Conservation (phyloP, 208 protist species). For the Trypanosomatidae sp. region DNA sequence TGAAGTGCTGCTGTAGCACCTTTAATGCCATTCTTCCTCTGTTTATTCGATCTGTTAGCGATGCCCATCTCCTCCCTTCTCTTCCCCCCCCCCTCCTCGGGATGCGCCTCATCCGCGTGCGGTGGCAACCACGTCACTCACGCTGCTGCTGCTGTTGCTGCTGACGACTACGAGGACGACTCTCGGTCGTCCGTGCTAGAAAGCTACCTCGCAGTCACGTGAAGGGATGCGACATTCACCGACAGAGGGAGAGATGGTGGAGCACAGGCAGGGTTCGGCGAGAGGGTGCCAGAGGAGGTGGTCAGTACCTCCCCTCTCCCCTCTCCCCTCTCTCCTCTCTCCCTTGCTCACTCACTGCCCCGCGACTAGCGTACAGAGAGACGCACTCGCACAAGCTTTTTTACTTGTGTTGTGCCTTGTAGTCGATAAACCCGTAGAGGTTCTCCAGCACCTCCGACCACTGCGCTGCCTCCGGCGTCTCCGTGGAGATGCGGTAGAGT, state of each 20-base stretch:
- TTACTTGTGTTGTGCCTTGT: constrained; percentile 53
- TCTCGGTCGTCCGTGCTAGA: not conserved
- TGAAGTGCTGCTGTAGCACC: not conserved
- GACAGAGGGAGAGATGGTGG: not conserved
- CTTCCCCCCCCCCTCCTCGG: not conserved
- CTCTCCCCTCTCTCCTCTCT: not conserved
- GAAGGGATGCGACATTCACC: not conserved
- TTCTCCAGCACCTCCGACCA: constrained; percentile 75
- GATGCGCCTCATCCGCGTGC: not conserved
- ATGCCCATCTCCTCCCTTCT: not conserved
- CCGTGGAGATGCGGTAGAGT: constrained; percentile 32
- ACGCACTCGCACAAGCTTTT: not conserved
- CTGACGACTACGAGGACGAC: not conserved
- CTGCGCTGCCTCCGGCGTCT: constrained; percentile 43
- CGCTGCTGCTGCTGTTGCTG: constrained; percentile 2
- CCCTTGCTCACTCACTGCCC: not conserved
- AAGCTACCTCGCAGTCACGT: not conserved
- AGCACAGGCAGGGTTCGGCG: not conserved
- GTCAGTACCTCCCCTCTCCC: not conserved
- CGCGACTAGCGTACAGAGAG: not conserved
- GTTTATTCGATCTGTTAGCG: not conserved
- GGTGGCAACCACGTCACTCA: not conserved
- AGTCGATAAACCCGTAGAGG: constrained; percentile 65
- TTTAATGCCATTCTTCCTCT: not conserved
- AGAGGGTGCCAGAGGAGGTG: not conserved